Percentiles rank a stretch among this genome's conserved stretches.
Conservation (phyloP, 805 yeast species). For the Maudiozyma saulgeensis region DNA sequence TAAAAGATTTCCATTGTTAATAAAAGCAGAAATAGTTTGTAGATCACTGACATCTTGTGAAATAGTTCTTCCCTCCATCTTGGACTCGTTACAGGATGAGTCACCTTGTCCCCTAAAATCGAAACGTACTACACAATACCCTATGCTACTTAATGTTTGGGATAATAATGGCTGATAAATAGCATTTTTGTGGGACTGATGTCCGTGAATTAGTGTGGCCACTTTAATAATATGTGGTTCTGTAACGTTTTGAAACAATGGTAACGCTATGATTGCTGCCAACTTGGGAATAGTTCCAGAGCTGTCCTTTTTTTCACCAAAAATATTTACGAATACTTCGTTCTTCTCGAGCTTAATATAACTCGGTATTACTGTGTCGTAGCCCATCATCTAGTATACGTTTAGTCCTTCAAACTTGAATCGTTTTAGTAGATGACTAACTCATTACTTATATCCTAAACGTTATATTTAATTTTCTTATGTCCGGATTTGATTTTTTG, state of each 20-base stretch:
- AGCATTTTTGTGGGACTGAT: constrained; percentile 74
- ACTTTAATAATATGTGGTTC: constrained; percentile 31
- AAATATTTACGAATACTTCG: neutral
- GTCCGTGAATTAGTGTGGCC: constrained; percentile 72
- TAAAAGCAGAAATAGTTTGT: constrained; percentile 29
- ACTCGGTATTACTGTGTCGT: too few relatives aligned
- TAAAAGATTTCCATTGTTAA: neutral
- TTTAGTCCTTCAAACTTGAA: too few relatives aligned
- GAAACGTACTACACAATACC: constrained; percentile 59
- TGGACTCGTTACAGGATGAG: constrained; percentile 39
- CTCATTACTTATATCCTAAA: too few relatives aligned
- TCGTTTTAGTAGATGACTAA: too few relatives aligned
- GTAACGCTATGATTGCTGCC: constrained; percentile 5
- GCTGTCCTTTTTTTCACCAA: neutral
- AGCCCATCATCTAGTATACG: too few relatives aligned
- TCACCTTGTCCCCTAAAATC: constrained; percentile 85
- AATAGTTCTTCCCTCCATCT: constrained; percentile 43
- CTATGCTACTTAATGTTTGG: constrained; percentile 48
- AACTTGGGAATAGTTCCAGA: neutral
- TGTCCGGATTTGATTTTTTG: too few relatives aligned
- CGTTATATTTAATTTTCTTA: too few relatives aligned
- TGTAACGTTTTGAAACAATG: neutral
- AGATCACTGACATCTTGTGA: constrained; percentile 63
- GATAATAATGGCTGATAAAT: constrained; percentile 63
- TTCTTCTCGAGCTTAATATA: neutral